Evolutionary conservation across 2,329 filamentous ascomycete genomes (phyloP).

Genomic region (Monosporascus ibericus): DNA sequence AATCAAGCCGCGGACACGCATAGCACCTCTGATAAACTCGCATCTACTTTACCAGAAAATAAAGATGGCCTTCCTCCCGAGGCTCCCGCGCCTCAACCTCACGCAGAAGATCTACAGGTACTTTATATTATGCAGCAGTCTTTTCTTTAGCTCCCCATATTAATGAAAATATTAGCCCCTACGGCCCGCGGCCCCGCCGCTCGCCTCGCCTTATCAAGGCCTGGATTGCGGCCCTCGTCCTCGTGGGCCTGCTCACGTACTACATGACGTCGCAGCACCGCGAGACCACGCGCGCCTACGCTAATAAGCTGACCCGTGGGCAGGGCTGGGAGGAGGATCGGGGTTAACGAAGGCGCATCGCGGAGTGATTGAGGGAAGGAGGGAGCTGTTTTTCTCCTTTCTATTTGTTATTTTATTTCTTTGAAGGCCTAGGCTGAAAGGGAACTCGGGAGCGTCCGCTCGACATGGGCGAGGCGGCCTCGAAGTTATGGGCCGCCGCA

Average conservation of each 20-base stretch:
- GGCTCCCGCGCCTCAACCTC: not conserved
- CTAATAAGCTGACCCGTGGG: conserved; percentile 10
- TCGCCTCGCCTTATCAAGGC: conserved; percentile 19
- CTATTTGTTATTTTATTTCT: too few relatives aligned
- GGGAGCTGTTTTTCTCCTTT: too few relatives aligned
- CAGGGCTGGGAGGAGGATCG: conserved; percentile 3
- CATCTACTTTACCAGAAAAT: not conserved
- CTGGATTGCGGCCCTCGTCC: conserved; percentile 21
- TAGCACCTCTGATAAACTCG: too few relatives aligned
- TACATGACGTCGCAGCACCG: conserved; percentile 20
- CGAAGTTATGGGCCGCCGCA: too few relatives aligned
- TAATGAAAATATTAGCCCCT: conserved; percentile 11
- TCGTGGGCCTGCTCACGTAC: conserved; percentile 19
- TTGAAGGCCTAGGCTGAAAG: too few relatives aligned
- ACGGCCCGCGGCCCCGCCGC: conserved; percentile 21
- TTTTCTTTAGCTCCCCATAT: too few relatives aligned
- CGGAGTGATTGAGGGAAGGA: not conserved
- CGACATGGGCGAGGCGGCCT: too few relatives aligned
- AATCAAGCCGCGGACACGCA: too few relatives aligned
- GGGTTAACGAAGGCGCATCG: conserved; percentile 2
- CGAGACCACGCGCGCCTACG: conserved; percentile 10
- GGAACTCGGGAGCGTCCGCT: too few relatives aligned
- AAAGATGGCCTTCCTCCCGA: not conserved
- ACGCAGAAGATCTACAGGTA: conserved; percentile 10
- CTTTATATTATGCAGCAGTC: too few relatives aligned